phyloP scores from a whole-genome alignment of 2,329 filamentous ascomycete species.

The Nothophaeocryptopus gaeumannii region DNA sequence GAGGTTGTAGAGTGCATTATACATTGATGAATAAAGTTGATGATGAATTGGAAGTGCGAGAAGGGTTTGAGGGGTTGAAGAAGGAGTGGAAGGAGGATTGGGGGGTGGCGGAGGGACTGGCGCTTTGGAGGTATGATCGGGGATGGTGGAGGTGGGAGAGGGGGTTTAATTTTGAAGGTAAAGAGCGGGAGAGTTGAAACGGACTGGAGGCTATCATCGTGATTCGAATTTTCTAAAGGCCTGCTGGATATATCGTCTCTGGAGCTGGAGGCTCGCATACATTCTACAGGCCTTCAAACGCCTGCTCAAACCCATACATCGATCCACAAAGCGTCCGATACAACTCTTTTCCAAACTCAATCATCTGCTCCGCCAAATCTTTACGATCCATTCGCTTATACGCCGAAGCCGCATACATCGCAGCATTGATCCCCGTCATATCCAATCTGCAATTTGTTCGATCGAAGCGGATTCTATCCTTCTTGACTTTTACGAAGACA shows the following conservation, averaged over 20 bases:
- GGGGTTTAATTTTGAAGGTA: slow-evolving; percentile 36
- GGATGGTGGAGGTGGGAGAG: slow-evolving; percentile 41
- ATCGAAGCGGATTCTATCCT: slow-evolving; percentile 3
- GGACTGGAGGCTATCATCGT: background rate
- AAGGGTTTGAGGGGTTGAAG: slow-evolving; percentile 38
- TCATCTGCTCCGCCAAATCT: slow-evolving; percentile 9
- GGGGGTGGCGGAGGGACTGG: slow-evolving; percentile 40
- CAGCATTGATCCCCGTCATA: slow-evolving; percentile 10
- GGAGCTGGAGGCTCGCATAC: background rate
- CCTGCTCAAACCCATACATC: slow-evolving; percentile 14
- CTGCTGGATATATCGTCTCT: too few species aligned
- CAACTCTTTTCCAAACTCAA: slow-evolving; percentile 15
- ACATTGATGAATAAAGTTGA: slow-evolving; percentile 50
- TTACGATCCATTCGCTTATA: slow-evolving; percentile 4
- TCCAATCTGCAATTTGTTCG: slow-evolving; percentile 3
- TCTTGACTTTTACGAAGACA: slow-evolving; percentile 2
- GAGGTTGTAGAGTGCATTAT: slow-evolving; percentile 42
- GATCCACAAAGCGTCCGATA: slow-evolving; percentile 14
- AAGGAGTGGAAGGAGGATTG: slow-evolving; percentile 34
- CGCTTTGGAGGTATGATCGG: slow-evolving; percentile 43
- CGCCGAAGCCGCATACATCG: slow-evolving; percentile 10
- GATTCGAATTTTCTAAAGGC: too few species aligned
- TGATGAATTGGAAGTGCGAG: slow-evolving; percentile 38
- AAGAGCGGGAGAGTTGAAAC: background rate
- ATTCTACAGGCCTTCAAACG: background rate